Base-by-base conservation (phyloP, 2,329 filamentous ascomycete genomes). In the Aspergillus neoniger region DNA sequence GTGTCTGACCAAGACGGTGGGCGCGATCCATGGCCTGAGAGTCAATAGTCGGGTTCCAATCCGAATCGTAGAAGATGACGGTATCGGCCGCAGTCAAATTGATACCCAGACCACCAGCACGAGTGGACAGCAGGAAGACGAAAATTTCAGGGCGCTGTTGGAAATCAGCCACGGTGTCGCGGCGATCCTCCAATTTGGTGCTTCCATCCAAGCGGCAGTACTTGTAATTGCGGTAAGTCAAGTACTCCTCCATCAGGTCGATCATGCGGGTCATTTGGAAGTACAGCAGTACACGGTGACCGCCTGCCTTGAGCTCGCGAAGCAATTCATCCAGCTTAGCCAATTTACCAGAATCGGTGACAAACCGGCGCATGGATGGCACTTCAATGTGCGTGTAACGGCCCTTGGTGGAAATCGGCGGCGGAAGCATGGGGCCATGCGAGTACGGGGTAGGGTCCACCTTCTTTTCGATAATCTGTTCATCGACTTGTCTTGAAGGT, bases 241-340 rank as follows among this genome's bases (percentile, higher is more conserved):
- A 83, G 70, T 98, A 99, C 78, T 99, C 95, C 76, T 99, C 95
- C 91, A 98, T 98, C 62, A 99, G 82, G 75, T 99, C 94, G 73
- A 99, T 98, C 95, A 99, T 99, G 73, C 91, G 91, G 4, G 95
- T 99, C 95, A 99, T 99, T 82, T 99, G 95, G 91, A 99, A 99
- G 83, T 99, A 99, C 19, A 99, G 82, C 57, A 99, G 83, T 21
- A 99, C 95, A 72, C 95, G 92, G 70, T 99, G 95, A 38, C 91
- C 91, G 64, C 90, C 91, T 63, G 92, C 90, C 83, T 98, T 99
- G 71, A 99, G 88, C 75, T 92, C 86, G 74, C 91, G 91, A 14
- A 99, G 84, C 17, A 99, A 83, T 66, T 91, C 84, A 74, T 99
- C 95, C 54, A 99, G 83, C 73, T 92, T 92, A 50, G 92, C 93